Base-by-base conservation (phyloP, 1,139 yeast species). In the Diutina pseudorugosa region DNA sequence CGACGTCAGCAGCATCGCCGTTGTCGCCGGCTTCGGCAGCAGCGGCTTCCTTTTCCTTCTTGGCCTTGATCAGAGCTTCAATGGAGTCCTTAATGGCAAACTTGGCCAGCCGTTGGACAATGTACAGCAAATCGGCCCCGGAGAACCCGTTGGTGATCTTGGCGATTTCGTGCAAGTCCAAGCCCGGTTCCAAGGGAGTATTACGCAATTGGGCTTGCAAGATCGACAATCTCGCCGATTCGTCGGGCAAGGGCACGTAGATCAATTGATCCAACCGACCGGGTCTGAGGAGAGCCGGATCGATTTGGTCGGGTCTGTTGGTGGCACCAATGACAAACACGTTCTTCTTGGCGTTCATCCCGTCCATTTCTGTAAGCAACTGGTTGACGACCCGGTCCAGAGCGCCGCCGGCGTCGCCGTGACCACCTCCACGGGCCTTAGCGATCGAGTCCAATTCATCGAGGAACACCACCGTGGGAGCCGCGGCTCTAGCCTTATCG, bases 291-390 rank as follows among this genome's bases (percentile, higher is more conserved):
- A 93, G 81, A 43, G 99, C 99, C 27, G 98, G 98, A 67, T 93
- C 99, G 61, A 93, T 93, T 75, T 93, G 98, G 69, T 91, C 97
- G 47, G 98, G 98, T 77, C 98, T 84, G 72, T 93, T 93, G 56
- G 99, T 93, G 51, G 99, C 99, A 72, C 98, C 99, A 73, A 93
- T 89, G 54, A 93, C 97, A 65, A 94, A 93, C 50, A 93, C 98
- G 65, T 93, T 93, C 83, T 94, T 93, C 77, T 93, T 93, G 60
- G 97, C 96, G 66, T 93, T 93, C 98, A 94, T 91, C 80, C 99
- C 99, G 71, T 93, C 98, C 98, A 93, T 93, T 75, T 93, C 98
- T 11, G 98, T 94, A 69, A 93, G 82, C 65, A 93, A 82, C 75
- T 93, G 98, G 74, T 93, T 93, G 55, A 94, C 98, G 59, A 93